Evolutionary conservation across 2,329 filamentous ascomycete genomes (phyloP), one percentile per base, ranked within the genome.

Genomic region (Escovopsis sp.): DNA sequence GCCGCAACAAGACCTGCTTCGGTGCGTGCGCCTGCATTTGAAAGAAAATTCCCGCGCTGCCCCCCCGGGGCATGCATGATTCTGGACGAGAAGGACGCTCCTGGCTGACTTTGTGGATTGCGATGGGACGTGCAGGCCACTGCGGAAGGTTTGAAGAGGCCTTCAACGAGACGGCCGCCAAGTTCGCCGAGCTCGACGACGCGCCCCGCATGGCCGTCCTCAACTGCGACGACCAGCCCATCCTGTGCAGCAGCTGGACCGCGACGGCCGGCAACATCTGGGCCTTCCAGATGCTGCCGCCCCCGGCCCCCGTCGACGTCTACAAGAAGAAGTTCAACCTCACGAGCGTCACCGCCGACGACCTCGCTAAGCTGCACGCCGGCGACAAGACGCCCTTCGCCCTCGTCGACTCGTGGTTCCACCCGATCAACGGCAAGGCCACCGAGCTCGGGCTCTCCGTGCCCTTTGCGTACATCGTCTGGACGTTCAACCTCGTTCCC

Each of bases 1-100:
- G 84, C 43, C 70, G 81, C 51, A 87, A 88, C 68, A 81, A 78
- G 65, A 86, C 83, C 29, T 89, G 84, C 65, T 80, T 72, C 56
- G 72, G 74, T 76, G 64, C 44, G 68, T n/a, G 42, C 15, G 37
- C 41, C 33, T 31, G 42, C 43, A 37, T 7, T n/a, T n/a, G n/a
- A n/a, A n/a, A n/a, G 25, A 24, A 20, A 7, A 20, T 27, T 8
- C 11, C 11, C 5, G 12, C 10, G 24, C 4, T 20, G 3, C 13
- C 10, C 24, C 1, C 24, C 16, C 7, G 15, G 11, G 13, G 10
- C 33, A 3, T 5, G 33, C 27, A 9, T 35, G 9, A 12, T 35
- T 12, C 33, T 2, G 33, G 8, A 12, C n/a, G 9, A 32, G 15
- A 34, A 34, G n/a, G 15, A 35, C 2, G 33, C 27, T 35, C 12